Base-by-base conservation (phyloP, 2,329 filamentous ascomycete species). In the Sporothrix luriei region DNA sequence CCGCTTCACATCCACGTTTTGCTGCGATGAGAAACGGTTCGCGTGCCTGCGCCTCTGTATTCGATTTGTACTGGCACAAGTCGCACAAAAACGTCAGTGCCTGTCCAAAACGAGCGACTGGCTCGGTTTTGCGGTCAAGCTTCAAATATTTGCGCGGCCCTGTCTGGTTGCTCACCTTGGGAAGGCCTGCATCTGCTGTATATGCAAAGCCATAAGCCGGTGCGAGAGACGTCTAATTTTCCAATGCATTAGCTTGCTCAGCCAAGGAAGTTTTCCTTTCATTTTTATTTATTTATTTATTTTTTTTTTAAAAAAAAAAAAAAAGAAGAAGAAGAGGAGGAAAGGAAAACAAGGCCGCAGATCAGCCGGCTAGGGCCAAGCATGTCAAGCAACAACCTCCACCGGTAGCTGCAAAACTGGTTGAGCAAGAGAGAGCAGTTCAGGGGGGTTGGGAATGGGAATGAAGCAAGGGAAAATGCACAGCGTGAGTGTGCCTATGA, bases 301-400 rank as follows among this genome's bases (percentile, higher is more conserved):
- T n/a, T n/a, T n/a, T n/a, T n/a, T n/a, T n/a, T n/a, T n/a, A n/a
- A n/a, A n/a, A n/a, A n/a, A 40, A 43, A 59, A 61, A 40, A 24
- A 52, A 51, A 52, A 26, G 51, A n/a, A n/a, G n/a, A n/a, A 40
- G 24, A 59, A 61, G 24, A 24, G 40, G 38, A 52, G 13, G 51
- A n/a, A n/a, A n/a, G n/a, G n/a, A n/a, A n/a, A n/a, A n/a, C n/a
- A 54, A 68, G 66, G 52, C 55, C 46, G 67, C 48, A 64, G 67
- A 69, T 69, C 67, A 69, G 67, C 67, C 67, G 67, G 64, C 57
- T 24, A 38, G 57, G 48, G 4, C 38, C 67, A 69, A 64, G 67
- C 57, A 21, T 24, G 57, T 69, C 55, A 55, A 55, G 46, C 29
- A 62, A 26, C 21, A n/a, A 10, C 43, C 43, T n/a, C 54, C 66